Evolutionary conservation across 768 basidiomycete genomes (phyloP).

Genomic region (Auriscalpium vulgare): DNA sequence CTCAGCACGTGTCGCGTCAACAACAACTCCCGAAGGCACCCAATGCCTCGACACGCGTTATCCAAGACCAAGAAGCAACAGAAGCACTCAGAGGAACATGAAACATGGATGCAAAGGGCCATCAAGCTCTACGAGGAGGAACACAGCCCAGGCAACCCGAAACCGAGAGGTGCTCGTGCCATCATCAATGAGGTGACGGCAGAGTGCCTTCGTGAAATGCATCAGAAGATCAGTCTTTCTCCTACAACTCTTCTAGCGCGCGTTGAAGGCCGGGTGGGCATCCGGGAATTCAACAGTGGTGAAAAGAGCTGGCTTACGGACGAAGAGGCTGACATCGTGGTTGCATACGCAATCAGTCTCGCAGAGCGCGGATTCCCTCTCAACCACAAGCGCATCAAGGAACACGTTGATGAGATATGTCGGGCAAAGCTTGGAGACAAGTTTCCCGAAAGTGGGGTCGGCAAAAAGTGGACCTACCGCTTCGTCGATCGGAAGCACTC

Average conservation of each 20-base stretch:
- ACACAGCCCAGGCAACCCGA: neutral
- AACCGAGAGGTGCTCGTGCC: neutral
- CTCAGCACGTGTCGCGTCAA: no score
- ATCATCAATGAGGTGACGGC: neutral
- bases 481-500: constrained; percentile 24
- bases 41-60: constrained; percentile 3
- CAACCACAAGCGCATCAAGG: constrained; percentile 24
- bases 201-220: neutral
- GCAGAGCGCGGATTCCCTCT: constrained; percentile 30
- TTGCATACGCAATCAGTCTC: constrained; percentile 21
- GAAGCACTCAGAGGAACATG: neutral
- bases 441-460: constrained; percentile 19
- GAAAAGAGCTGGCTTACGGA: constrained; percentile 21
- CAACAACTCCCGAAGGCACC: no score
- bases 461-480: constrained; percentile 27
- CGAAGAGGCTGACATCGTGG: constrained; percentile 23
- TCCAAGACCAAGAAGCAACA: neutral
- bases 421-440: neutral
- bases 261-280: constrained; percentile 16
- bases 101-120: constrained; percentile 1
- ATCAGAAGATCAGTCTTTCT: constrained; percentile 10
- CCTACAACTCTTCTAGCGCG: constrained; percentile 14
- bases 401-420: constrained; percentile 24
- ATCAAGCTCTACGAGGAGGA: neutral
- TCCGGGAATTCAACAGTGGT: constrained; percentile 21